Percentiles rank a stretch among this genome's conserved stretches.
phyloP scores from a whole-genome alignment of 495 filamentous ascomycete genomes.

The Hypoxylon lienhwacheense region DNA sequence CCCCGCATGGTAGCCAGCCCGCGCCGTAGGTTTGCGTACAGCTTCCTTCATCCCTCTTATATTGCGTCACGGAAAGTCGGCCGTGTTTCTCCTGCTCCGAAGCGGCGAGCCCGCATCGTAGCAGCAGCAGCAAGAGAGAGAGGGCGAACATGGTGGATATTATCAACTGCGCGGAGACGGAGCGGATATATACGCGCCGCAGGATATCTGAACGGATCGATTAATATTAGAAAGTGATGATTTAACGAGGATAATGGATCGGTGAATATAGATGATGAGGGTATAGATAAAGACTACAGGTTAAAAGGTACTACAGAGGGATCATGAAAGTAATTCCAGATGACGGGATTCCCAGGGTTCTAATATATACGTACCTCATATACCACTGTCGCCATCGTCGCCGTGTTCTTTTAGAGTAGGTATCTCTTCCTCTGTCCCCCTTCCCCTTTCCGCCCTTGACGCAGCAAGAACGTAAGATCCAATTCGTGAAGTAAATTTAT shows the following conservation, averaged over 20 bases:
- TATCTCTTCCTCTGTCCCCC: no score
- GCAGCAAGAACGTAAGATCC: background rate
- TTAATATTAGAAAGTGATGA: no score
- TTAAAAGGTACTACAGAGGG: background rate
- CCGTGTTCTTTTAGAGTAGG: background rate
- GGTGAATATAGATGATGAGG: background rate
- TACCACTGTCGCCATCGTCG: background rate
- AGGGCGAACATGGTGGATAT: constrained; percentile 14
- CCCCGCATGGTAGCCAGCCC: constrained; percentile 42
- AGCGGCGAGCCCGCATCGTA: constrained; percentile 10
- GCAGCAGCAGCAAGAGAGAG: constrained; percentile 16
- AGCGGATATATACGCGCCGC: background rate
- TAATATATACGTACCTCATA: constrained; percentile 10
- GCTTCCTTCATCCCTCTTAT: constrained; percentile 31
- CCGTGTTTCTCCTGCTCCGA: constrained; percentile 17
- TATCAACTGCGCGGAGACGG: background rate
- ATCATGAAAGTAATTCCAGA: background rate
- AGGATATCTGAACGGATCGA: background rate
- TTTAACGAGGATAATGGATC: background rate
- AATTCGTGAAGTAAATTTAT: background rate
- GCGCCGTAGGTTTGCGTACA: constrained; percentile 46
- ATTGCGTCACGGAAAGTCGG: constrained; percentile 4
- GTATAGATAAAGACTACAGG: background rate
- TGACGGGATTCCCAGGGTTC: background rate
- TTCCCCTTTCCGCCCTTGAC: background rate